A percentile compares a stretch with the other conserved stretches of the same genome.
phyloP scores from a whole-genome alignment of 176 grass and related monocot species.

The Rhynchospora tenuis region DNA sequence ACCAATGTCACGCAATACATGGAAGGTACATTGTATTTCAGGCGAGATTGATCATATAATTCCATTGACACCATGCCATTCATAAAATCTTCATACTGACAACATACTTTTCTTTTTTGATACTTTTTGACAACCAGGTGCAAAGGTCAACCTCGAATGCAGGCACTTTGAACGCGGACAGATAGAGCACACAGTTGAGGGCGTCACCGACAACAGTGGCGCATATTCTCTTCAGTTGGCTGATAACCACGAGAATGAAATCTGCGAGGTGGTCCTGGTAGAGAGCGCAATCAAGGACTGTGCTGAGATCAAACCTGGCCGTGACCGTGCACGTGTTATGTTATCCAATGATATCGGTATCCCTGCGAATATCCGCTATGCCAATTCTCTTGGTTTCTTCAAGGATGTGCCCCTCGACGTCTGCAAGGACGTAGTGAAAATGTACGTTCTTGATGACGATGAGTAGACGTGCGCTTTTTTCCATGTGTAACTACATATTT shows the following conservation, averaged over 20 bases:
- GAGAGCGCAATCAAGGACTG: conserved; percentile 36
- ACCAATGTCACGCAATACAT: conserved; percentile 35
- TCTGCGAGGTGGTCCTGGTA: conserved; percentile 47
- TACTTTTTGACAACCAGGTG: conserved; percentile 8
- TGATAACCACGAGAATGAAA: conserved; percentile 44
- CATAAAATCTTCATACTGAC: not conserved
- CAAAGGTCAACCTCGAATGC: conserved; percentile 47
- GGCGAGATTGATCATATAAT: not conserved
- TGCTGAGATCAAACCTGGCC: conserved; percentile 18
- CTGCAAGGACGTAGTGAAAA: conserved; percentile 46
- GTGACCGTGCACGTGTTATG: conserved; percentile 25
- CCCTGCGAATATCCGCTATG: conserved; percentile 23
- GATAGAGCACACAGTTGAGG: conserved; percentile 22
- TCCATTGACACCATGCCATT: not conserved
- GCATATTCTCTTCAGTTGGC: conserved; percentile 29
- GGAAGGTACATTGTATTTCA: conserved; percentile 17
- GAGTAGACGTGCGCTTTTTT: conserved; percentile 15
- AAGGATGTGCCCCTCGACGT: conserved; percentile 39
- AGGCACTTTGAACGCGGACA: conserved; percentile 30
- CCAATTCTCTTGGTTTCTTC: conserved; percentile 74
- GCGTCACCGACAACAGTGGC: conserved; percentile 24
- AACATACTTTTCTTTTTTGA: not conserved
- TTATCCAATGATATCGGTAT: conserved; percentile 43
- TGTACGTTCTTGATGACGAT: conserved; percentile 24
- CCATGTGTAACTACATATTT: not conserved